Evolutionary conservation across 1,284 basidiomycete species (phyloP).

Genomic region (Tilletia horrida): DNA sequence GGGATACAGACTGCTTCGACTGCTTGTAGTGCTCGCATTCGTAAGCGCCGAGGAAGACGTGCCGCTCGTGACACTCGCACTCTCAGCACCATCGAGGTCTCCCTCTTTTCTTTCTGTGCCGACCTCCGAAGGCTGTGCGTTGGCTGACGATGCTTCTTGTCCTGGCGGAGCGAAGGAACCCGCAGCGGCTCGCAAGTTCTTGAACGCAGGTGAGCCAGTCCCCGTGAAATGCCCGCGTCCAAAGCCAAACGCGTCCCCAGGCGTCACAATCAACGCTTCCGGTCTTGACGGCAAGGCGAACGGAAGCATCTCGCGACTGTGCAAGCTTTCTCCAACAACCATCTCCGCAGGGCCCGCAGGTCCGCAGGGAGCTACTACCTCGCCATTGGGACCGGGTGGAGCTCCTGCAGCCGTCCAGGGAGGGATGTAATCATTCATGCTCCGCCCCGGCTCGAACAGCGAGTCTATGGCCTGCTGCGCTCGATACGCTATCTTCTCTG

Average conservation of each 20-base stretch:
- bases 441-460: conserved; percentile 38
- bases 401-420: conserved; percentile 37
- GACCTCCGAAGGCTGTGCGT: not conserved
- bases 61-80: conserved; percentile 22
- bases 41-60: conserved; percentile 18
- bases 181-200: conserved; percentile 27
- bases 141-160: not conserved
- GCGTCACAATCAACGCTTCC: conserved; percentile 67
- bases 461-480: conserved; percentile 40
- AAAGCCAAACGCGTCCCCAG: conserved; percentile 58
- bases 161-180: not conserved
- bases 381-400: conserved; percentile 30
- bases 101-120: not conserved
- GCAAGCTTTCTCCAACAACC: conserved; percentile 58
- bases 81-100: not conserved
- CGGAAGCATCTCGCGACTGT: conserved; percentile 87
- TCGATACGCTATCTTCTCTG: conserved; percentile 27
- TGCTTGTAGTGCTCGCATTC: conserved; percentile 7
- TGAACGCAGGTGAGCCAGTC: conserved; percentile 39
- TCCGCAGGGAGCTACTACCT: conserved; percentile 15
- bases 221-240: conserved; percentile 46
- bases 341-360: conserved; percentile 27
- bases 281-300: conserved; percentile 76
- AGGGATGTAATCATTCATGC: conserved; percentile 44
- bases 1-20: conserved; percentile 36